These are phyloP conservation scores for Madurella mycetomatis DNA, from an alignment of 2,329 filamentous ascomycete genomes.

Conservation along the genomic window DNA sequence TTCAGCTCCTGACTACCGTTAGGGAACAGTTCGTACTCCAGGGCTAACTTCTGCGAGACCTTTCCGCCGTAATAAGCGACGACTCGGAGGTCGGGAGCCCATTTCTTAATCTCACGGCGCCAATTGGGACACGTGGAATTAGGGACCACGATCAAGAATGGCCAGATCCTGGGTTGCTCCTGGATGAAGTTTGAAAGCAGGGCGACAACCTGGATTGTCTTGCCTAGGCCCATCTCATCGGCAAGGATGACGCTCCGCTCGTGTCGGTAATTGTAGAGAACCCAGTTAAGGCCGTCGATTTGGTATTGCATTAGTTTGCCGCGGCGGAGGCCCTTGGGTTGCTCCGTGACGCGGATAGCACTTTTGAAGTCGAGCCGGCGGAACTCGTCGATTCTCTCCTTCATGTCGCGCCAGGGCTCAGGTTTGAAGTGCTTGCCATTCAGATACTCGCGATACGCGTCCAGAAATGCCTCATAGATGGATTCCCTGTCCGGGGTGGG, in stretches of 20 bases:
- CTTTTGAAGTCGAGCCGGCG: constrained; percentile 61
- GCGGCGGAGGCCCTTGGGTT: constrained; percentile 69
- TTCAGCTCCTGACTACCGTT: constrained; percentile 61
- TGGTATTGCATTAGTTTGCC: constrained; percentile 93
- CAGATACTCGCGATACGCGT: constrained; percentile 83
- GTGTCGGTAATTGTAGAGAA: constrained; percentile 82
- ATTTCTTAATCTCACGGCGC: constrained; percentile 92
- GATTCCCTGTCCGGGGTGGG: constrained; percentile 60
- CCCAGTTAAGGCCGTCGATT: constrained; percentile 88
- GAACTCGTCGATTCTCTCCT: constrained; percentile 63
- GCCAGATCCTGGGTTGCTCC: constrained; percentile 70
- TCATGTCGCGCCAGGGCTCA: constrained; percentile 56
- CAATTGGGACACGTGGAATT: constrained; percentile 97
- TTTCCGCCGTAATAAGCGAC: constrained; percentile 88
- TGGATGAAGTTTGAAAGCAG: constrained; percentile 71
- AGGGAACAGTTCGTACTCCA: constrained; percentile 82
- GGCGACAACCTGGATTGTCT: constrained; percentile 89
- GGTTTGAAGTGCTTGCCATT: constrained; percentile 65
- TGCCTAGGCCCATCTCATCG: constrained; percentile 97
- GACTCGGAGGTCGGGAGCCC: constrained; percentile 79
- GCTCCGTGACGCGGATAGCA: constrained; percentile 62
- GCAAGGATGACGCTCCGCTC: constrained; percentile 85
- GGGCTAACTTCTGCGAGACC: constrained; percentile 69
- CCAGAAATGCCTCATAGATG: constrained; percentile 73
- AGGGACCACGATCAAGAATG: constrained; percentile 88